phyloP scores from a whole-genome alignment of 345 rosid genomes.

The Acer campestre region DNA sequence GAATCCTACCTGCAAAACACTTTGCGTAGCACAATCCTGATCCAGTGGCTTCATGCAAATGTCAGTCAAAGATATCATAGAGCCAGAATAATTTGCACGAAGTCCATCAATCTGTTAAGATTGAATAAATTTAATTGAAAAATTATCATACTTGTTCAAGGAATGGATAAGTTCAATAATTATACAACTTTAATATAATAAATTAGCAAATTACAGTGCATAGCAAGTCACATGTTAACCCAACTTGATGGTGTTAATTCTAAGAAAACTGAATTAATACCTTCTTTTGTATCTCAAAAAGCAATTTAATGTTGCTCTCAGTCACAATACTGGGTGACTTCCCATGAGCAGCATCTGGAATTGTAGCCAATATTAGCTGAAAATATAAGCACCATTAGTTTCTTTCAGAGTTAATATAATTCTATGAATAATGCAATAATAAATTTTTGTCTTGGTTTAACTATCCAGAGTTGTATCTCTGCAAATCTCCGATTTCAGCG shows the following conservation, averaged over 20 bases:
- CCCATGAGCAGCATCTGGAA: constrained; percentile 49
- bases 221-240: neutral
- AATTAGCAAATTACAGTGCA: neutral
- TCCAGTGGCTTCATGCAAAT: constrained; percentile 97
- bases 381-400: constrained; percentile 31
- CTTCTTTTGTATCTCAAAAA: constrained; percentile 94
- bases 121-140: constrained; percentile 19
- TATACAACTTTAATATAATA: neutral
- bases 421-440: neutral
- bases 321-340: constrained; percentile 77
- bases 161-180: neutral
- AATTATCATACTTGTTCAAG: constrained; percentile 1
- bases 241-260: neutral
- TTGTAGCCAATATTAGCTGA: constrained; percentile 86
- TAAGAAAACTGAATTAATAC: constrained; percentile 31
- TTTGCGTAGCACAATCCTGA: constrained; percentile 94
- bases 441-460: neutral
- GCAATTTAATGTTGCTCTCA: constrained; percentile 80
- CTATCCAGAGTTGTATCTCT: neutral
- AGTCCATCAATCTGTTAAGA: constrained; percentile 79
- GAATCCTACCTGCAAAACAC: constrained; percentile 77
- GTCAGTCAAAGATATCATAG: constrained; percentile 78
- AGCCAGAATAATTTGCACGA: constrained; percentile 78
- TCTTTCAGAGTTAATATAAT: neutral
- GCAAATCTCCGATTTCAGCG: neutral